Conservation (phyloP, 176 grass and related monocot species). For the Triticum aestivum region IWGSC_CS_RefSeq_v2.1 NC_057797.1:209715722-209716221, state of each 20-base stretch:
- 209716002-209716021: background rate
- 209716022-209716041: background rate
- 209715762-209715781: background rate
- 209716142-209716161: slow-evolving; percentile 93
- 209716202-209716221: slow-evolving; percentile 89
- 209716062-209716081: slow-evolving; percentile 15
- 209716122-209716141: slow-evolving; percentile 85
- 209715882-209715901: slow-evolving; percentile 66
- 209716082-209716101: slow-evolving; percentile 45
- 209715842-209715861: slow-evolving; percentile 67
- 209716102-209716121: slow-evolving; percentile 56
- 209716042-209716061: background rate
- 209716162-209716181: slow-evolving; percentile 53
- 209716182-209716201: slow-evolving; percentile 73
- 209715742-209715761: background rate
- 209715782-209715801: background rate
- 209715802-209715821: background rate
- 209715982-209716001: slow-evolving; percentile 30
- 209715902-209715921: slow-evolving; percentile 33
- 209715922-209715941: slow-evolving; percentile 6
- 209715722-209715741: background rate
- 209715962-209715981: background rate
- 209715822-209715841: background rate
- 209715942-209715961: background rate
- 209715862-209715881: slow-evolving; percentile 79